phyloP scores from a whole-genome alignment of 2,329 filamentous ascomycete species.

The Fusarium sp. region DNA sequence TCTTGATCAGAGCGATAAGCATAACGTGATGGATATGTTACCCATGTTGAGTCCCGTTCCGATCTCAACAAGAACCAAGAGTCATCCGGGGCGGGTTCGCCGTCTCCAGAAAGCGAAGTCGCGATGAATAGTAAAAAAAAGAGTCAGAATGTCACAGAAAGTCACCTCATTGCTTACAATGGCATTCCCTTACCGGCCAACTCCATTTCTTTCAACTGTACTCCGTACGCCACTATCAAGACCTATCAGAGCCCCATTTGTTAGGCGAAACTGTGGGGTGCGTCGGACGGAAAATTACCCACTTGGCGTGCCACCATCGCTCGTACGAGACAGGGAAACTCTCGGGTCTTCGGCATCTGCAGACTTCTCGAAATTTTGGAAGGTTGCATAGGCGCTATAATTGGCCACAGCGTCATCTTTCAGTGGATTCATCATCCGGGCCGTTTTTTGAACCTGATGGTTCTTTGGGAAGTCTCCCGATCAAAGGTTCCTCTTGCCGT shows the following conservation, averaged over 20 bases:
- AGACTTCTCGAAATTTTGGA: slow-evolving; percentile 45
- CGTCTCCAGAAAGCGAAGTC: slow-evolving; percentile 20
- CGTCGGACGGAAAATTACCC: slow-evolving; percentile 9
- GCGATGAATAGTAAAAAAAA: neutral
- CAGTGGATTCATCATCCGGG: slow-evolving; percentile 32
- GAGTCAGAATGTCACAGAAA: neutral
- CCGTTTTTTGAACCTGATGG: slow-evolving; percentile 18
- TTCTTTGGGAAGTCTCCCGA: neutral
- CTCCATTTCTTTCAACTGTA: neutral
- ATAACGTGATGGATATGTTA: neutral
- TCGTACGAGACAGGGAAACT: slow-evolving; percentile 38
- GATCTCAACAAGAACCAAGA: neutral
- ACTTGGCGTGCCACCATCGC: slow-evolving; percentile 25
- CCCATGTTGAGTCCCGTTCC: neutral
- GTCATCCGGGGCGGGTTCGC: slow-evolving; percentile 11
- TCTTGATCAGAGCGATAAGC: neutral
- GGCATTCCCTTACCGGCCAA: neutral
- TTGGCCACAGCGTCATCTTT: slow-evolving; percentile 10
- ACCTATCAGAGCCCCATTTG: slow-evolving; percentile 13
- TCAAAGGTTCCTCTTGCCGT: slow-evolving; percentile 40
- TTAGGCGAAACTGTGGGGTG: slow-evolving; percentile 25
- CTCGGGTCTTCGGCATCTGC: slow-evolving; percentile 42
- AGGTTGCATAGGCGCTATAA: neutral
- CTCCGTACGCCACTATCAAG: slow-evolving; percentile 12
- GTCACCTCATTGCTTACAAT: slow-evolving; percentile 1